These are phyloP conservation scores for Mortierella sp. DNA, from an alignment of 371 early-diverging fungal species.

Conservation along the genomic window DNA sequence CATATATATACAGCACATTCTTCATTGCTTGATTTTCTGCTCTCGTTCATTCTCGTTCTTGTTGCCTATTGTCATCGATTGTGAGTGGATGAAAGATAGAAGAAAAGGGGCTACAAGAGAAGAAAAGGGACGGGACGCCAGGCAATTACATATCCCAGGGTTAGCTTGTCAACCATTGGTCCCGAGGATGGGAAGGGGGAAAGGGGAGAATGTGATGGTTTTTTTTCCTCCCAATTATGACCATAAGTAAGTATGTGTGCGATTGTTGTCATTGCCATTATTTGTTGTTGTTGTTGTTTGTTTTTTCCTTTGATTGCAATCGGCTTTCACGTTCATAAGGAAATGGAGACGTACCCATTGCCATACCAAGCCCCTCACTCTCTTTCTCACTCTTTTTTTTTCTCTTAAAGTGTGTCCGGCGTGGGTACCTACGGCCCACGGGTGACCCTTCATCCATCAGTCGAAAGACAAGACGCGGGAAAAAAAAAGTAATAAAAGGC, in stretches of 20 bases:
- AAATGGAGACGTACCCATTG: neutral
- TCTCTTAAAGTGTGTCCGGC: neutral
- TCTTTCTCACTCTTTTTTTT: neutral
- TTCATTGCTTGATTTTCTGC: too few relatives aligned
- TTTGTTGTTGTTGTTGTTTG: neutral
- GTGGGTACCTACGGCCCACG: neutral
- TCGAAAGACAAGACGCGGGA: neutral
- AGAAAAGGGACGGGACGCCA: too few relatives aligned
- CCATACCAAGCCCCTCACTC: neutral
- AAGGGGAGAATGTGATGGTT: too few relatives aligned
- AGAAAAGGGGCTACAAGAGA: too few relatives aligned
- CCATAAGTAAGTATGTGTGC: neutral
- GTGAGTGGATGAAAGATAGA: too few relatives aligned
- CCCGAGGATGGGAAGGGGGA: too few relatives aligned
- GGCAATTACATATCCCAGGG: too few relatives aligned
- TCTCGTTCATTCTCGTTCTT: too few relatives aligned
- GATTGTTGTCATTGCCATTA: neutral
- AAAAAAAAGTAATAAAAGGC: neutral
- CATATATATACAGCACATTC: too few relatives aligned
- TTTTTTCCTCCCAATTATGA: too few relatives aligned
- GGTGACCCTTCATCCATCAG: neutral
- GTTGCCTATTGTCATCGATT: too few relatives aligned
- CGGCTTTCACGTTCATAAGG: neutral
- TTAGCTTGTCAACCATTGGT: too few relatives aligned
- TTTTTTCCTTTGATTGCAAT: neutral